A percentile compares a stretch with the other conserved stretches of the same genome.
Conservation (phyloP, 2,329 filamentous ascomycete species). For the Xylariales sp. region DNA sequence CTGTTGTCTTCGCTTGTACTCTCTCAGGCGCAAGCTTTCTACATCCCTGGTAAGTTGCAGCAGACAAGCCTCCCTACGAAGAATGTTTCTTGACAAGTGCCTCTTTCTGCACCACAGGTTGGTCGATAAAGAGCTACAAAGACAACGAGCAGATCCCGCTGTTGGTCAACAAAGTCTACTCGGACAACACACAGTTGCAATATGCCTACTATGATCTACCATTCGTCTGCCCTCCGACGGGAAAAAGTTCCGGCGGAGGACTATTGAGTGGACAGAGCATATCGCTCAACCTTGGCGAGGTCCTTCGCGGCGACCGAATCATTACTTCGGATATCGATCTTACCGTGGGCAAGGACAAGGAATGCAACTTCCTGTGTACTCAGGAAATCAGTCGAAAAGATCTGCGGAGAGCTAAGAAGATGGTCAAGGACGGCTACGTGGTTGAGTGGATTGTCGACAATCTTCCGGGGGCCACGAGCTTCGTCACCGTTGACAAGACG, state of each 20-base stretch:
- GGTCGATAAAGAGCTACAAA: slow-evolving; percentile 76
- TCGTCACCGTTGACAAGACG: slow-evolving; percentile 78
- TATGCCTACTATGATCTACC: slow-evolving; percentile 87
- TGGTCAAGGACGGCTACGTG: slow-evolving; percentile 78
- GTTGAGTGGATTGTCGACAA: slow-evolving; percentile 94
- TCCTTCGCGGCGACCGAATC: slow-evolving; percentile 82
- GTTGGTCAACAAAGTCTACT: slow-evolving; percentile 90
- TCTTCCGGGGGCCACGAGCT: slow-evolving; percentile 81
- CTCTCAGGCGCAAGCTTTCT: slow-evolving; percentile 63
- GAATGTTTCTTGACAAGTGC: slow-evolving; percentile 10
- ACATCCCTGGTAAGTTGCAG: slow-evolving; percentile 69
- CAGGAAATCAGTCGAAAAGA: slow-evolving; percentile 60
- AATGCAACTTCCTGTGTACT: slow-evolving; percentile 70
- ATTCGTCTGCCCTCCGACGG: slow-evolving; percentile 78
- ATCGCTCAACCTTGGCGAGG: slow-evolving; percentile 79
- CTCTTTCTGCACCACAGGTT: slow-evolving; percentile 46
- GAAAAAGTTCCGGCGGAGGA: slow-evolving; percentile 59
- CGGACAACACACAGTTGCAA: slow-evolving; percentile 83
- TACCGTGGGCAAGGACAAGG: slow-evolving; percentile 68
- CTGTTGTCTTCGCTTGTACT: slow-evolving; percentile 42
- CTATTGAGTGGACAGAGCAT: slow-evolving; percentile 73
- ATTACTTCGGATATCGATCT: slow-evolving; percentile 80
- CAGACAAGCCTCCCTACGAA: neutral
- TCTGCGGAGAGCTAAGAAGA: slow-evolving; percentile 61
- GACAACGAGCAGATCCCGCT: slow-evolving; percentile 74